phyloP scores from a whole-genome alignment of 148 eudicot genomes.

The Linanthus parryae region DNA sequence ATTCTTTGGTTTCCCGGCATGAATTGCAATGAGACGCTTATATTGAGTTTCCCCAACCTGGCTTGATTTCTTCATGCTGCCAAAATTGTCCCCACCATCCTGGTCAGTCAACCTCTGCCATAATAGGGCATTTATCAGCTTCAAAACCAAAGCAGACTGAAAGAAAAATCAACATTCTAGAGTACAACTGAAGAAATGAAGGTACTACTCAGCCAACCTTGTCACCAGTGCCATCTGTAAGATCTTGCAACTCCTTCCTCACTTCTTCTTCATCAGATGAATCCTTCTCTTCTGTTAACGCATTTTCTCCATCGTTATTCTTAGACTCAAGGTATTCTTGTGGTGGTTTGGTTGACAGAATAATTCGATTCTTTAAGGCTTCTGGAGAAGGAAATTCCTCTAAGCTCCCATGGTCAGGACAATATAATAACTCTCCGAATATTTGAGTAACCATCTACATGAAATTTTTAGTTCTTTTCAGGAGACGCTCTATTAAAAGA shows the following conservation, averaged over 20 bases:
- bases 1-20: slow-evolving; percentile 67
- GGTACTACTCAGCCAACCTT: too few relatives aligned
- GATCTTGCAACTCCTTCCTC: slow-evolving; percentile 17
- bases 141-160: too few relatives aligned
- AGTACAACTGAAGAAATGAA: too few relatives aligned
- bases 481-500: background rate
- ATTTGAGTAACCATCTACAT: slow-evolving; percentile 59
- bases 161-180: too few relatives aligned
- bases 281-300: slow-evolving; percentile 26
- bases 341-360: slow-evolving; percentile 74
- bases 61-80: slow-evolving; percentile 14
- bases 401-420: slow-evolving; percentile 30
- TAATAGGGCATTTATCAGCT: too few relatives aligned
- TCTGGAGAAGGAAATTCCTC: slow-evolving; percentile 65
- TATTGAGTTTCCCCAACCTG: slow-evolving; percentile 39
- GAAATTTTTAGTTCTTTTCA: background rate
- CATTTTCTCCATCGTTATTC: slow-evolving; percentile 20
- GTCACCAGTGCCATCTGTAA: too few relatives aligned
- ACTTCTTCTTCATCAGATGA: slow-evolving; percentile 42
- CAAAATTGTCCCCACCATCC: slow-evolving; percentile 31
- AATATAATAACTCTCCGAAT: slow-evolving; percentile 52
- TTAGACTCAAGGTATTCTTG: slow-evolving; percentile 57
- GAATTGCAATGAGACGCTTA: slow-evolving; percentile 65
- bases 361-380: slow-evolving; percentile 41
- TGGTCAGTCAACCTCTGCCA: slow-evolving; percentile 6